These are phyloP conservation scores for Luffa acutangula DNA, from an alignment of 306 rosid species.

Conservation along the genomic window DNA sequence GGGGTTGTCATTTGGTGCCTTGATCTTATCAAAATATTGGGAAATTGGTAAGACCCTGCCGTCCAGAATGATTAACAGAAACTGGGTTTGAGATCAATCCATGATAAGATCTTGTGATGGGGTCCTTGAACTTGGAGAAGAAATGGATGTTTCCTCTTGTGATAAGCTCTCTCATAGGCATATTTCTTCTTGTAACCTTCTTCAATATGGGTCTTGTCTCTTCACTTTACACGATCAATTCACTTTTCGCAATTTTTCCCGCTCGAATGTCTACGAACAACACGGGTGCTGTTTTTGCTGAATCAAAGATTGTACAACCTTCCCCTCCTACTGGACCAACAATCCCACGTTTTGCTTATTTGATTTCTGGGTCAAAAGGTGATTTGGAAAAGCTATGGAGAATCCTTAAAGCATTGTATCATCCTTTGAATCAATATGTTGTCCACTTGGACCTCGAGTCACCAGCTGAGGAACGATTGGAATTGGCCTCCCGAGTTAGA, in stretches of 20 bases:
- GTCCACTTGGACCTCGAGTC: slow-evolving; percentile 89
- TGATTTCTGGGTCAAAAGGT: slow-evolving; percentile 89
- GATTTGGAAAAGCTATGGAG: slow-evolving; percentile 95
- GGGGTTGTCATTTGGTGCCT: slow-evolving; percentile 6
- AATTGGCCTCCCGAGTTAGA: slow-evolving; percentile 57
- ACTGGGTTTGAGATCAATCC: neutral
- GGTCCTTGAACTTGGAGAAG: slow-evolving; percentile 55
- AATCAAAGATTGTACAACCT: slow-evolving; percentile 27
- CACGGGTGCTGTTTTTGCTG: slow-evolving; percentile 29
- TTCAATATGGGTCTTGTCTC: slow-evolving; percentile 64
- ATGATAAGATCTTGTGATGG: slow-evolving; percentile 32
- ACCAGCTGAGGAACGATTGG: slow-evolving; percentile 56
- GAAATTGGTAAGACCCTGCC: neutral
- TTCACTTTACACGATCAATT: slow-evolving; percentile 54
- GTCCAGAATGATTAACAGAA: neutral
- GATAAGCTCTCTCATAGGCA: slow-evolving; percentile 44
- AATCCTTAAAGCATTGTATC: slow-evolving; percentile 71
- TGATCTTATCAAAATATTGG: neutral
- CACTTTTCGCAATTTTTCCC: slow-evolving; percentile 62
- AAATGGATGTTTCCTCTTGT: slow-evolving; percentile 77
- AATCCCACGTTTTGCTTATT: slow-evolving; percentile 74
- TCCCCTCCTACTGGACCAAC: slow-evolving; percentile 33
- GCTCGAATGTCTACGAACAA: slow-evolving; percentile 27
- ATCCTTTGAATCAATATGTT: slow-evolving; percentile 82
- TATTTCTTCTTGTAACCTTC: slow-evolving; percentile 56